A percentile compares a stretch with the other conserved stretches of the same genome.
These are phyloP conservation scores for Mallotus repandus DNA, from an alignment of 441 rosid genomes.

Conservation along the genomic window DNA sequence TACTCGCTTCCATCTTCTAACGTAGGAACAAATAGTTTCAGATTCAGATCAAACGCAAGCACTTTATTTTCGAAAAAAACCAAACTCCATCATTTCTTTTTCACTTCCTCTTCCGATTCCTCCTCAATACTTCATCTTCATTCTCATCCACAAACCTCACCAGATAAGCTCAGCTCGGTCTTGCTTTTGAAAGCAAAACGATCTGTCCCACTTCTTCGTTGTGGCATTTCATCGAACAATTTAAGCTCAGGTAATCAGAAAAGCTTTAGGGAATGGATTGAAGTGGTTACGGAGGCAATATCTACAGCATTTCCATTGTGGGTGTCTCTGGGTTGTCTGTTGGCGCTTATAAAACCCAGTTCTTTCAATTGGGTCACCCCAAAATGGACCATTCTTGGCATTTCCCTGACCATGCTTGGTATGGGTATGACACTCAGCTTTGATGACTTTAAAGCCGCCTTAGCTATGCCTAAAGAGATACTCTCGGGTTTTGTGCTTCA, in stretches of 20 bases:
- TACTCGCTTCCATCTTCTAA: slow-evolving; percentile 10
- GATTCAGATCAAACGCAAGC: background rate
- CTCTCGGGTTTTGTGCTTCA: slow-evolving; percentile 70
- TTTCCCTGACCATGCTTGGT: slow-evolving; percentile 80
- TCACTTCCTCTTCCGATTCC: slow-evolving; percentile 3
- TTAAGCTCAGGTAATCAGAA: slow-evolving; percentile 26
- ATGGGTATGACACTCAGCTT: slow-evolving; percentile 93
- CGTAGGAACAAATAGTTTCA: background rate
- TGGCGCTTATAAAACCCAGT: slow-evolving; percentile 63
- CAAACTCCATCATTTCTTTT: background rate
- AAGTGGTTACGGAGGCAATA: slow-evolving; percentile 53
- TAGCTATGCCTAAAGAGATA: slow-evolving; percentile 81
- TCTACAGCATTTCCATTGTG: slow-evolving; percentile 83
- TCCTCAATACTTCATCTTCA: slow-evolving; percentile 14
- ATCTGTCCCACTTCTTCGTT: slow-evolving; percentile 22
- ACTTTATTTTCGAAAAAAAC: background rate
- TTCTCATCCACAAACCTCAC: background rate
- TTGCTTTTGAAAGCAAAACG: background rate
- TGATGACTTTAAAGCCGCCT: slow-evolving; percentile 73
- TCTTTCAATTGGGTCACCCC: slow-evolving; percentile 79
- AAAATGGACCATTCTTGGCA: slow-evolving; percentile 52
- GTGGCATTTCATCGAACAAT: slow-evolving; percentile 56
- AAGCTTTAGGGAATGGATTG: slow-evolving; percentile 61
- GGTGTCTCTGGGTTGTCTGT: slow-evolving; percentile 74
- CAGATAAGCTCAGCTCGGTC: background rate